A percentile compares a stretch with the other conserved stretches of the same genome.
Conservation (phyloP, 2,329 filamentous ascomycete genomes). For the Ceratocystiopsis brevicomis region DNA sequence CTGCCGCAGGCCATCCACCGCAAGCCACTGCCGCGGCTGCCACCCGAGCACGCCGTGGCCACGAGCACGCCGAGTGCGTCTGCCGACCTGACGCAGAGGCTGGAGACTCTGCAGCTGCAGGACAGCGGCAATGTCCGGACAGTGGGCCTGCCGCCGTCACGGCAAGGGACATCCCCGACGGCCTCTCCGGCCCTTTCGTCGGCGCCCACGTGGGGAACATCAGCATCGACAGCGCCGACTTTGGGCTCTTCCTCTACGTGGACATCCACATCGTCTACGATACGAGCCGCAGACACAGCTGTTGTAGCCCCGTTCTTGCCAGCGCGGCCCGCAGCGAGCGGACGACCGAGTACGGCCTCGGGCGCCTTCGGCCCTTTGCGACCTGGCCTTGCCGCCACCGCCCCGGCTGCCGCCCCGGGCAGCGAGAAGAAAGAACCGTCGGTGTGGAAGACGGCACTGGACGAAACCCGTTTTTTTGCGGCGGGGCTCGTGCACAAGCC, state of each 20-base stretch:
- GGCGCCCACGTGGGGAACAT: neutral
- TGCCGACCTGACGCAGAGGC: neutral
- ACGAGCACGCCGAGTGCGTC: neutral
- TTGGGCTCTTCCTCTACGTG: neutral
- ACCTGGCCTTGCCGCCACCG: no score
- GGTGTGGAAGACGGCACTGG: constrained; percentile 29
- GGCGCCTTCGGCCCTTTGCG: neutral
- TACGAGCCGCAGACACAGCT: neutral
- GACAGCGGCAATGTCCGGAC: neutral
- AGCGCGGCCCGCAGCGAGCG: neutral
- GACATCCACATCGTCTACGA: neutral
- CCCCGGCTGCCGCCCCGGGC: neutral
- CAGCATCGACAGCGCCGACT: neutral
- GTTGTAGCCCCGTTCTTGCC: neutral
- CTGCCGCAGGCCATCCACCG: neutral
- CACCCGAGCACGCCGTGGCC: neutral
- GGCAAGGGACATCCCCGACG: neutral
- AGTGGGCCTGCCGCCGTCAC: neutral
- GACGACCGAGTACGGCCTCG: neutral
- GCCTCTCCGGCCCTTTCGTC: neutral
- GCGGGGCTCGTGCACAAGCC: constrained; percentile 45
- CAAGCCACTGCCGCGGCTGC: neutral
- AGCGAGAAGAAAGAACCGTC: neutral
- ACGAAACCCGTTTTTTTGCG: constrained; percentile 45
- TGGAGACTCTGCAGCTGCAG: neutral